Evolutionary conservation across 495 filamentous ascomycete genomes (phyloP).

Genomic region (Daldinia vernicosa): DNA sequence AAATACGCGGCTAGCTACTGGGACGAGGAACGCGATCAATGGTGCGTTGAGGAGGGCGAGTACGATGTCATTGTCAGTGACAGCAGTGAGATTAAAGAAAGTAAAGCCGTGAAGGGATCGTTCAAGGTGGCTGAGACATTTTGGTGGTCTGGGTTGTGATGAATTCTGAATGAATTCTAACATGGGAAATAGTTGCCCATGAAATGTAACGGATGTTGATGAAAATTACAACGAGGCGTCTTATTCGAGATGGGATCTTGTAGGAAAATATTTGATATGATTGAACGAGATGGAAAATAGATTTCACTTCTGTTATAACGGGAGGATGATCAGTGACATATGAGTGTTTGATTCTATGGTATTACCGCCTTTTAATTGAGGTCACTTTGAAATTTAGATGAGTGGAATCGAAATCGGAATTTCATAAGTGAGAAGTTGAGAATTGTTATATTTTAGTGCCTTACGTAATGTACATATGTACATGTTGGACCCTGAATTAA

Average conservation of each 20-base stretch:
- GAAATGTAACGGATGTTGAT: background rate
- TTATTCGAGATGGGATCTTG: background rate
- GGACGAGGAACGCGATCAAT: slow-evolving; percentile 72
- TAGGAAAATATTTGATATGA: background rate
- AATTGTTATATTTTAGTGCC: too few species aligned
- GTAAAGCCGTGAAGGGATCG: slow-evolving; percentile 51
- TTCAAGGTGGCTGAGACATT: slow-evolving; percentile 66
- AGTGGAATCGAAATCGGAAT: too few species aligned
- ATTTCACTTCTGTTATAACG: background rate
- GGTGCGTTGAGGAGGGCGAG: slow-evolving; percentile 70
- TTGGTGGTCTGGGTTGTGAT: slow-evolving; percentile 63
- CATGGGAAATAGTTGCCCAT: background rate
- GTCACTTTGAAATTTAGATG: too few species aligned
- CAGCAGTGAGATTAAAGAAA: slow-evolving; percentile 58
- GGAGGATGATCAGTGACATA: too few species aligned
- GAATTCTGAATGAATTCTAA: background rate
- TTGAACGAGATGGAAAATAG: background rate
- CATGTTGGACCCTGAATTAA: background rate
- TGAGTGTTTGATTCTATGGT: background rate
- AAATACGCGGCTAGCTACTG: slow-evolving; percentile 74
- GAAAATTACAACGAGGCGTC: background rate
- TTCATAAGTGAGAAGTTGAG: too few species aligned
- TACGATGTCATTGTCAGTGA: slow-evolving; percentile 66
- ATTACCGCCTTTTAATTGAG: background rate
- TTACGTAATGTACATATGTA: background rate